Evolutionary conservation across 2,329 filamentous ascomycete species (phyloP).

Genomic region (Paracoccidioides brasiliensis): DNA sequence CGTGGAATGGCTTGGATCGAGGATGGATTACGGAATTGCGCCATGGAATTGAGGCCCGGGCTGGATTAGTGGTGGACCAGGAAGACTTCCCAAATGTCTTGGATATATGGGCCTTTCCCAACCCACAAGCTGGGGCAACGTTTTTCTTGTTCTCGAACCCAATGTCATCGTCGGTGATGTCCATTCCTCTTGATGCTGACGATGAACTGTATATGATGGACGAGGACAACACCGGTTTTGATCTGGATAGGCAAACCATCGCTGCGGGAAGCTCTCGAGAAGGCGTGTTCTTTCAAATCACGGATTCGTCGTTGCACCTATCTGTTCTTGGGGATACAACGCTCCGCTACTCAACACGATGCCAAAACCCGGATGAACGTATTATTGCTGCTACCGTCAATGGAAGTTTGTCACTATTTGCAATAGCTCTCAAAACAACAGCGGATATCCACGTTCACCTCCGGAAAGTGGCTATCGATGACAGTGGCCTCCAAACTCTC

Average conservation of each 20-base stretch:
- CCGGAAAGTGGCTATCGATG: conserved; percentile 13
- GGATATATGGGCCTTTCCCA: conserved; percentile 33
- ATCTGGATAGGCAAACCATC: conserved; percentile 31
- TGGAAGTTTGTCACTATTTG: conserved; percentile 17
- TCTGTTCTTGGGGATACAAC: conserved; percentile 14
- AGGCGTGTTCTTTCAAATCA: conserved; percentile 31
- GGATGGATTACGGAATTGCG: conserved; percentile 57
- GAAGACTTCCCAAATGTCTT: conserved; percentile 29
- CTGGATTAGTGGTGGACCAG: conserved; percentile 36
- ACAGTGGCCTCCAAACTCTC: conserved; percentile 12
- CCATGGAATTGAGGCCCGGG: conserved; percentile 55
- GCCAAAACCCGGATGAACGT: conserved; percentile 12
- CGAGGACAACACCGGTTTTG: conserved; percentile 27
- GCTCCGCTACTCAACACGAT: conserved; percentile 15
- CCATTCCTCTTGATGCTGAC: conserved; percentile 24
- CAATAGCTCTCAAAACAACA: conserved; percentile 16
- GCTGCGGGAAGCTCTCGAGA: conserved; percentile 27
- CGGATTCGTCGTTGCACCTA: conserved; percentile 24
- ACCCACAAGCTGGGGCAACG: conserved; percentile 19
- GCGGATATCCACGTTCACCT: conserved; percentile 19
- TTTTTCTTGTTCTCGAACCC: conserved; percentile 33
- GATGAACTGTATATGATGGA: conserved; percentile 29
- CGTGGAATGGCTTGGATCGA: conserved; percentile 45
- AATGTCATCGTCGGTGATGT: conserved; percentile 26
- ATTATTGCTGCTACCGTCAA: conserved; percentile 22